Evolutionary conservation across 352 stramenopile genomes (phyloP).

Genomic region (Phytopythium sindhum): DNA sequence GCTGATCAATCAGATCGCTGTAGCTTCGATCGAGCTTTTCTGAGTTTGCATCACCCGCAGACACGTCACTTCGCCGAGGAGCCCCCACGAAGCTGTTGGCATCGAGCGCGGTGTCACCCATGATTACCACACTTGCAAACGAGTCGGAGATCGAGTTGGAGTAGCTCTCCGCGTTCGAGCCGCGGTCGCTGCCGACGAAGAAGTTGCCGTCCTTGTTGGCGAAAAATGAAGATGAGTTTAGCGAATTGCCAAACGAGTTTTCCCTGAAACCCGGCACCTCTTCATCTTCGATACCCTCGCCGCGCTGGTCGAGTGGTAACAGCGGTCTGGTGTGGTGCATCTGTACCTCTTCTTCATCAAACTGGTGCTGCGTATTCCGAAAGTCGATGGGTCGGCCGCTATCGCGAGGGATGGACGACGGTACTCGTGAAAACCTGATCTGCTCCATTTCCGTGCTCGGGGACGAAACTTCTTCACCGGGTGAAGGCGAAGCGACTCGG

Average conservation of each 20-base stretch:
- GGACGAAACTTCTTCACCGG: background rate
- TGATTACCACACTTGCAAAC: constrained; percentile 27
- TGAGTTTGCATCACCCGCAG: background rate
- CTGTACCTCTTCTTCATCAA: constrained; percentile 3
- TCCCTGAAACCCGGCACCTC: background rate
- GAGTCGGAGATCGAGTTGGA: constrained; percentile 23
- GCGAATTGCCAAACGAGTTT: constrained; percentile 5
- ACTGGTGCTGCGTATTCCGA: background rate
- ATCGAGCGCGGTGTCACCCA: constrained; percentile 20
- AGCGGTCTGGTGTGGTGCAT: background rate
- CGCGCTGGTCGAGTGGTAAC: background rate
- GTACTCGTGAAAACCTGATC: background rate
- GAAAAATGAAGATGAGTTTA: constrained; percentile 9
- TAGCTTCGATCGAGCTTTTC: constrained; percentile 24
- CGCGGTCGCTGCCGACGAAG: constrained; percentile 23
- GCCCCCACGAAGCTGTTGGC: constrained; percentile 8
- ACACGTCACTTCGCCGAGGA: constrained; percentile 7
- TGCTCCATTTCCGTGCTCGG: background rate
- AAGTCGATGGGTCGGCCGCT: background rate
- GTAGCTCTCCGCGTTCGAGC: constrained; percentile 16
- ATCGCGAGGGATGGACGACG: constrained; percentile 1
- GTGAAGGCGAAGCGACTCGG: no score
- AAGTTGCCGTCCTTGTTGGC: constrained; percentile 23
- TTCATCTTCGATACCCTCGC: background rate
- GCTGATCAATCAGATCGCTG: constrained; percentile 15